Evolutionary conservation across 2,329 filamentous ascomycete genomes (phyloP), one percentile per base, ranked within the genome.

Genomic region (Trichophyton schoenleinii): DNA sequence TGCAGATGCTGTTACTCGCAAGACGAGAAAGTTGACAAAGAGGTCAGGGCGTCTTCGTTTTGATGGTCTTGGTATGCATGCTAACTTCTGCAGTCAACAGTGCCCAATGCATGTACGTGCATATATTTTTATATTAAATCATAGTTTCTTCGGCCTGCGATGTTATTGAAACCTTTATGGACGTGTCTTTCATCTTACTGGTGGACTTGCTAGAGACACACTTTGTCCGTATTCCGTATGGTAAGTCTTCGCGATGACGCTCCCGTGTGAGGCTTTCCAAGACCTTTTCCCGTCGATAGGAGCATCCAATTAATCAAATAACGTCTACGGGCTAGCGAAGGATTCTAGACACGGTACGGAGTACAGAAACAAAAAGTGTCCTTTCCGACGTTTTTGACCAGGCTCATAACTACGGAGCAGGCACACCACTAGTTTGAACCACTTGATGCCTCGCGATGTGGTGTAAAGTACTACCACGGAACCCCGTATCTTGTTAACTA

Each of bases 21-120:
- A 55, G 34, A 18, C 49, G 3, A 55, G 18, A 34, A 36, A 55
- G 20, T 9, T 25, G 49, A 55, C 49, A 55, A 55, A 55, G 49
- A 55, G 49, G 49, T 55, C 49, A 55, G 49, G 49, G 49, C 49
- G 49, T 55, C 20, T 36, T 55, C 25, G 49, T 55, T 55, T 36
- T 55, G 49, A n/a, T 28, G 15, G 46, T 22, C 46, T 49, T 49
- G 46, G 49, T 55, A 25, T 55, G 31, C 49, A 34, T 20, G 9
- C 49, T n/a, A 55, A 55, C 49, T 55, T 55, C 49, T 25, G 20
- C 20, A 25, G 25, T 49, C 46, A 15, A 49, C 34, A 42, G 57
- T 42, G 42, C 57, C 38, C 57, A 46, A 58, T 58, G 57, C 38
- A 58, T 44, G 18, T 44, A 36, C 28, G 15, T 44, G 36, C 20